Evolutionary conservation across 345 rosid species (phyloP).

Genomic region (Aquilaria yunnanensis): DNA sequence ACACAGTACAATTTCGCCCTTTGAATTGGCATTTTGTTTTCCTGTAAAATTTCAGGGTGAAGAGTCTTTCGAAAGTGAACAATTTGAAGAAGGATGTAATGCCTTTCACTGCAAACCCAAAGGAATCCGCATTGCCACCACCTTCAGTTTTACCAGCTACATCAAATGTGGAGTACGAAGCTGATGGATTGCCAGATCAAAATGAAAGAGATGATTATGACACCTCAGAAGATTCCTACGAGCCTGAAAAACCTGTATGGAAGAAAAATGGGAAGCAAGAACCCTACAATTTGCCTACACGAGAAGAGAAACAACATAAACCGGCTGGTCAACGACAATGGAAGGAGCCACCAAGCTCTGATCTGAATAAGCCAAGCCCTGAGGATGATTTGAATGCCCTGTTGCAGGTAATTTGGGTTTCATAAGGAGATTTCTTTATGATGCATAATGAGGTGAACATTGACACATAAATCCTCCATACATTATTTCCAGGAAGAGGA

Average conservation of each 20-base stretch:
- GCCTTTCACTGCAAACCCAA: conserved; percentile 61
- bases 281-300: conserved; percentile 23
- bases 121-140: conserved; percentile 69
- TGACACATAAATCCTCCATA: conserved; percentile 5
- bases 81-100: conserved; percentile 74
- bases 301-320: conserved; percentile 56
- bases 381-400: conserved; percentile 73
- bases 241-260: conserved; percentile 62
- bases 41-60: conserved; percentile 49
- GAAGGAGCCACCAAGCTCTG: conserved; percentile 47
- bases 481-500: conserved; percentile 73
- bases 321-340: conserved; percentile 43
- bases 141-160: conserved; percentile 54
- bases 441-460: not conserved
- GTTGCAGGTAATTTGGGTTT: conserved; percentile 48
- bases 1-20: not conserved
- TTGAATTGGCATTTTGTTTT: not conserved
- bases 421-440: not conserved
- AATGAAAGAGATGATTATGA: conserved; percentile 66
- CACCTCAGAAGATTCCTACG: conserved; percentile 62
- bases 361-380: conserved; percentile 47
- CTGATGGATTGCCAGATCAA: conserved; percentile 77
- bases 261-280: conserved; percentile 68
- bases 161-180: conserved; percentile 62
- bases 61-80: conserved; percentile 94